phyloP scores from a whole-genome alignment of 2,329 filamentous ascomycete species.

The Colletotrichum liriopes region DNA sequence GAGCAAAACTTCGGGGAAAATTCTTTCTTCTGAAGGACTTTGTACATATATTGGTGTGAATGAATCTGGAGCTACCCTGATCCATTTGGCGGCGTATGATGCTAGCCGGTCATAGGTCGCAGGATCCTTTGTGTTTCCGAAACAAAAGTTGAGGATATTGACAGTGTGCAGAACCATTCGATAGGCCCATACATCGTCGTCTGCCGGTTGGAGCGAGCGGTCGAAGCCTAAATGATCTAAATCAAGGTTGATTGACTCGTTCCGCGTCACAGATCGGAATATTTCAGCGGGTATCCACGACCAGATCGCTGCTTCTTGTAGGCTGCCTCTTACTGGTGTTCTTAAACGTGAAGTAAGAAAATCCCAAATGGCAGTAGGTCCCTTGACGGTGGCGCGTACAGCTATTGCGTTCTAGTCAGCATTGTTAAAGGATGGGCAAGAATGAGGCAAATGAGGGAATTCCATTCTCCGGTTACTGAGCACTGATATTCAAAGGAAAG shows the following conservation, averaged over 20 bases:
- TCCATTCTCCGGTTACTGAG: neutral
- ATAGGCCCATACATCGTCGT: slow-evolving; percentile 35
- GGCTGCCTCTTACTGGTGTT: neutral
- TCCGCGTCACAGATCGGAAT: slow-evolving; percentile 19
- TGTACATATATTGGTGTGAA: slow-evolving; percentile 47
- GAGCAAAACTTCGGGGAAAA: slow-evolving; percentile 18
- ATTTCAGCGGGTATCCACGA: slow-evolving; percentile 20
- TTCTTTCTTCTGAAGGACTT: neutral
- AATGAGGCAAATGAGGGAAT: neutral
- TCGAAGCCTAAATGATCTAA: slow-evolving; percentile 4
- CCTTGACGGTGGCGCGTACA: neutral
- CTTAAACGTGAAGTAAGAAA: slow-evolving; percentile 6
- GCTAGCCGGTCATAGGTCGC: slow-evolving; percentile 45
- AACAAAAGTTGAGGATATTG: slow-evolving; percentile 48
- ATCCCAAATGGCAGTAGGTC: slow-evolving; percentile 4
- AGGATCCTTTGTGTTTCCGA: slow-evolving; percentile 43
- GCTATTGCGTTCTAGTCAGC: neutral
- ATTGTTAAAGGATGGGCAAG: neutral
- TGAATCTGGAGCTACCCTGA: slow-evolving; percentile 45
- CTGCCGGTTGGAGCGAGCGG: slow-evolving; percentile 14
- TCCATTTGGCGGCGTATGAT: slow-evolving; percentile 46
- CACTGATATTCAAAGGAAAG: neutral
- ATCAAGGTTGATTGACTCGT: neutral
- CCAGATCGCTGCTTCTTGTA: slow-evolving; percentile 5
- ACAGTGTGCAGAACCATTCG: slow-evolving; percentile 47